phyloP scores from a whole-genome alignment of 176 grass and related monocot genomes.

The Puya raimondii region DNA sequence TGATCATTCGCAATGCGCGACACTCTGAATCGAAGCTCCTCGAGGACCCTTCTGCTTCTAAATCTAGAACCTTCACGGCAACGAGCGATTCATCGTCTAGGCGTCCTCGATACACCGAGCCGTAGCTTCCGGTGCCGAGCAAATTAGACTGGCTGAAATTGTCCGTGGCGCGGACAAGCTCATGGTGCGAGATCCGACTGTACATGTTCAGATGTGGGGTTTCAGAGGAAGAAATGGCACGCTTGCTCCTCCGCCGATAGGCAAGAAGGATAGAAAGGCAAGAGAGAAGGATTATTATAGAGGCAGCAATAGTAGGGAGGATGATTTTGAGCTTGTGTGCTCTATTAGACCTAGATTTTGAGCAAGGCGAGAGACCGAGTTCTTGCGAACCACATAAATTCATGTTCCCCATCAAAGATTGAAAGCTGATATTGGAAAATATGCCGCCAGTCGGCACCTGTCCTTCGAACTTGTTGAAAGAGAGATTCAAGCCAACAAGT shows the following conservation, averaged over 20 bases:
- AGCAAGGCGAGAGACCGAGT: slow-evolving; percentile 6
- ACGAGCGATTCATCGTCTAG: not conserved
- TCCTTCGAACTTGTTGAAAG: slow-evolving; percentile 19
- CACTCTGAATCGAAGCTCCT: slow-evolving; percentile 23
- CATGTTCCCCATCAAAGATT: slow-evolving; percentile 16
- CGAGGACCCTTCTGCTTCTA: not conserved
- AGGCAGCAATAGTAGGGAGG: slow-evolving; percentile 6
- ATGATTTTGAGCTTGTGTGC: slow-evolving; percentile 12
- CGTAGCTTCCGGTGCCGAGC: slow-evolving; percentile 5
- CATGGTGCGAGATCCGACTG: slow-evolving; percentile 16
- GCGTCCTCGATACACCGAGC: slow-evolving; percentile 20
- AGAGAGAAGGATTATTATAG: slow-evolving; percentile 3
- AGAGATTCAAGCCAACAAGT: slow-evolving; percentile 17
- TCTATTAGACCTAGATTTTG: not conserved
- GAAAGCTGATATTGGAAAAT: slow-evolving; percentile 13
- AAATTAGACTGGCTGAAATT: slow-evolving; percentile 26
- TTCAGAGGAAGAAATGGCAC: not conserved
- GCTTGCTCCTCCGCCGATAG: not conserved
- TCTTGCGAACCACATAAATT: slow-evolving; percentile 5
- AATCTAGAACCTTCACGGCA: slow-evolving; percentile 15
- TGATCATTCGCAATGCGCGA: slow-evolving; percentile 1
- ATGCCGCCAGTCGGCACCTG: slow-evolving; percentile 8
- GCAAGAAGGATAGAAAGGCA: slow-evolving; percentile 5
- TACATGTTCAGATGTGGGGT: not conserved
- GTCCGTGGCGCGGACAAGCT: slow-evolving; percentile 16